Evolutionary conservation across 768 basidiomycete species (phyloP).

Genomic region (Gloeopeniophorella convolvens): DNA sequence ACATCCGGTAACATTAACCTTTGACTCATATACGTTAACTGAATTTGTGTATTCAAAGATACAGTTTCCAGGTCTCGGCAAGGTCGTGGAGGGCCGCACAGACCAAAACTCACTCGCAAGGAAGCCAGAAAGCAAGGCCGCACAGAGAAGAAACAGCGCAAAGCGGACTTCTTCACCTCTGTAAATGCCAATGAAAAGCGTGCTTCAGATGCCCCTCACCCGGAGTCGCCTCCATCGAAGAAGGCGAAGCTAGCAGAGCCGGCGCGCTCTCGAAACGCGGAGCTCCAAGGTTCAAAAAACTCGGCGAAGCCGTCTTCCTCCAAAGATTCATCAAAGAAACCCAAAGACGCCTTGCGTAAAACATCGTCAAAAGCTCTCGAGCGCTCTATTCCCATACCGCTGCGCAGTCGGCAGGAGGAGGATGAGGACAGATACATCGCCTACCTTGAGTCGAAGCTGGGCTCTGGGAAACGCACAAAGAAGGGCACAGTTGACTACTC

Average conservation of each 20-base stretch:
- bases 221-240: constrained; percentile 45
- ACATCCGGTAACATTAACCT: constrained; percentile 1
- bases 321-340: constrained; percentile 11
- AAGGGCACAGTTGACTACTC: constrained; percentile 38
- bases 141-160: constrained; percentile 52
- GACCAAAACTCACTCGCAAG: constrained; percentile 40
- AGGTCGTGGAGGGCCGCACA: constrained; percentile 1
- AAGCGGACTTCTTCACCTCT: constrained; percentile 50
- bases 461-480: constrained; percentile 37
- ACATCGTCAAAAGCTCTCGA: constrained; percentile 32
- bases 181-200: constrained; percentile 30
- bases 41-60: neutral
- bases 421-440: constrained; percentile 85
- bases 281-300: neutral
- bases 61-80: neutral
- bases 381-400: constrained; percentile 10
- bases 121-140: constrained; percentile 60
- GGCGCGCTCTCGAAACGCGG: neutral
- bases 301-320: constrained; percentile 9
- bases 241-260: constrained; percentile 31
- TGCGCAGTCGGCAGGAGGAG: constrained; percentile 39
- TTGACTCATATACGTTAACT: neutral
- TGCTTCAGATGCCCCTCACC: constrained; percentile 38
- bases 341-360: constrained; percentile 15
- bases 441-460: constrained; percentile 74